A percentile compares a stretch with the other conserved stretches of the same genome.
Evolutionary conservation across 345 rosid species (phyloP).

Genomic region (Salix exigua): DNA sequence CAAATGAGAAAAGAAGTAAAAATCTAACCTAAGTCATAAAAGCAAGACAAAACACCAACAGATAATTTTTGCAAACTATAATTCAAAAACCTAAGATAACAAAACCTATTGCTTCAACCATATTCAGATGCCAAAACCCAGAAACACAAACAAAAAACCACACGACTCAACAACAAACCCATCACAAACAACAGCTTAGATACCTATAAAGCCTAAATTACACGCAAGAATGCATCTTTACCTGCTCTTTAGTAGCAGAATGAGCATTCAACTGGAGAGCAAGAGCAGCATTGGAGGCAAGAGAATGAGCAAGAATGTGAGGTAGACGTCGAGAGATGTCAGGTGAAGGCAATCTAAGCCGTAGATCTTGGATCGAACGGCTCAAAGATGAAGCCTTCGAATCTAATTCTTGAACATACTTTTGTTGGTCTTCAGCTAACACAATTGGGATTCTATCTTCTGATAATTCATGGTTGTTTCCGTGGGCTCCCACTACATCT

Average conservation of each 20-base stretch:
- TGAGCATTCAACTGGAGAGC: conserved; percentile 91
- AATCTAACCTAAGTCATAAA: neutral
- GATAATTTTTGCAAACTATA: too few species aligned
- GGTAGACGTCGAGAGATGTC: conserved; percentile 90
- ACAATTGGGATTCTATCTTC: conserved; percentile 44
- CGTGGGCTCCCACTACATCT: conserved; percentile 76
- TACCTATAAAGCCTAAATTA: neutral
- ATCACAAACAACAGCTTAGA: neutral
- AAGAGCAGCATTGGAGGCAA: conserved; percentile 87
- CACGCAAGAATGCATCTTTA: conserved; percentile 8
- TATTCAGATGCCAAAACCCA: neutral
- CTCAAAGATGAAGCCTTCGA: conserved; percentile 62
- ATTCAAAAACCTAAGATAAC: neutral
- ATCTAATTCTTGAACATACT: conserved; percentile 62
- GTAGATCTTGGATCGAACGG: conserved; percentile 84
- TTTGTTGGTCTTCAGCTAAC: conserved; percentile 63
- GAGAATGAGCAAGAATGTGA: conserved; percentile 84
- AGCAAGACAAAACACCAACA: neutral
- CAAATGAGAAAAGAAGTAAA: neutral
- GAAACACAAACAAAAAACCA: neutral
- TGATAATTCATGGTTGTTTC: conserved; percentile 37
- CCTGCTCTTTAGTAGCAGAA: conserved; percentile 91
- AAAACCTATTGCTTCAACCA: neutral
- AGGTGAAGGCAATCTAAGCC: conserved; percentile 74
- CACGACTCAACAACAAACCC: neutral